Base-by-base conservation (phyloP, 2,329 filamentous ascomycete genomes). In the Massarina eburnea region DNA sequence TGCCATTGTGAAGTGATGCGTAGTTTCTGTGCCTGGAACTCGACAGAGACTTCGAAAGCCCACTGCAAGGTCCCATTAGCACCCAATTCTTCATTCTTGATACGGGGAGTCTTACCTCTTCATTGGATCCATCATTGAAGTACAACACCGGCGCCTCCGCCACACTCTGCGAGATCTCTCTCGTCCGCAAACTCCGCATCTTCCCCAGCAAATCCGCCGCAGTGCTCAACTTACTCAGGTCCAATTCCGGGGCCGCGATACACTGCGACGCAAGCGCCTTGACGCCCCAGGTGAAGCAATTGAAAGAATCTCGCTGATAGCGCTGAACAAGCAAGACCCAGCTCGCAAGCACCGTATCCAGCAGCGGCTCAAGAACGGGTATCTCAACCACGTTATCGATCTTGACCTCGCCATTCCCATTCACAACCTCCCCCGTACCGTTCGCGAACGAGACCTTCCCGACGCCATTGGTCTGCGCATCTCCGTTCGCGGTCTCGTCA, bases 1-100 rank as follows among this genome's bases (percentile, higher is more conserved):
- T 68, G 62, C 73, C 75, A 77, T 43, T 67, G 49, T n/a, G 75
- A 70, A 9, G 64, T 67, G 7, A 75, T 66, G 14, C 68, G 49
- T 15, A 77, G 38, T 2, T 40, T 47, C 7, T 49, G 49, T 32
- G 57, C 45, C 14, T 59, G 48, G 24, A 71, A 57, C 8, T 57
- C 38, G 10, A 69, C 27, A 7, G 54, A 49, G 7, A 62, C 51
- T 36, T 60, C 50, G 26, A 63, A 67, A 10, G 52, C 60, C 66
- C 64, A 69, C 66, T 69, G 18, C 10, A 8, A 9, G 3, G 3
- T 10, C 50, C 27, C 51, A 52, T 43, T 2, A 38, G n/a, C 17
- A 15, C 27, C 14, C 14, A 29, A 1, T 21, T 12, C 5, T 15
- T 14, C 27, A 30, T 5, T 30, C 12, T 27, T 29, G 9, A 32